Conservation (phyloP, 225 moss, liverwort and hornwort genomes). For the Polytrichum formosum region DNA sequence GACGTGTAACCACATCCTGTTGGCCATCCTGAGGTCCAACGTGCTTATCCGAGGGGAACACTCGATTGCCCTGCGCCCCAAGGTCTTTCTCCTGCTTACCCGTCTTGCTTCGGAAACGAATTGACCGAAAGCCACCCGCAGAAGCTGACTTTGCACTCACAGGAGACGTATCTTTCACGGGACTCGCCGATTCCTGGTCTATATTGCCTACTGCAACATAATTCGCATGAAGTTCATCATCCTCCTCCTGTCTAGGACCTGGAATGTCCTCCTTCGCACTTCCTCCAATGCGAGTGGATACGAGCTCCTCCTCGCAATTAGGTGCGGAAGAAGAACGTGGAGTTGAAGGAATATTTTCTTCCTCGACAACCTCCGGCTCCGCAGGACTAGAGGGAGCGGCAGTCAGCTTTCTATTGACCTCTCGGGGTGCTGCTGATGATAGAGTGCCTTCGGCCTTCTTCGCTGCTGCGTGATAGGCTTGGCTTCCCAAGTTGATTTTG, state of each 20-base stretch:
- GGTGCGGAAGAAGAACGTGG: background rate
- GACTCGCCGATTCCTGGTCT: background rate
- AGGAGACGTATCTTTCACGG: background rate
- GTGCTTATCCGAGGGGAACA: conserved; percentile 25
- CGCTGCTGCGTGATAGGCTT: background rate
- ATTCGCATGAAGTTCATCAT: background rate
- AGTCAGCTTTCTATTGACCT: conserved; percentile 2
- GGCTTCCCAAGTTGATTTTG: conserved; percentile 27
- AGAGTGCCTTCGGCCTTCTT: background rate
- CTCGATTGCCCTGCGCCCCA: conserved; percentile 21
- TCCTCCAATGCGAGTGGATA: background rate
- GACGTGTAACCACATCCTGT: background rate
- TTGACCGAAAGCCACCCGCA: conserved; percentile 30
- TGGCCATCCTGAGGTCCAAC: background rate
- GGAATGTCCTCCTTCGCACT: background rate
- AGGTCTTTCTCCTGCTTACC: conserved; percentile 30
- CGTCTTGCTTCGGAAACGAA: conserved; percentile 26
- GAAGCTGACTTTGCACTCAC: conserved; percentile 18
- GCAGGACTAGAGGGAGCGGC: background rate
- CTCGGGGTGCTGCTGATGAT: background rate
- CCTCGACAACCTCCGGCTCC: background rate
- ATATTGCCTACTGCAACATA: background rate
- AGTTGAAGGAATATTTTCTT: background rate
- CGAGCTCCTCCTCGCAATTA: background rate
- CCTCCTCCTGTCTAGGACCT: background rate